Percentiles rank a stretch among this genome's conserved stretches.
These are phyloP conservation scores for Tinospora cordifolia DNA, from an alignment of 164 flowering plant genomes.

Conservation along the genomic window DNA sequence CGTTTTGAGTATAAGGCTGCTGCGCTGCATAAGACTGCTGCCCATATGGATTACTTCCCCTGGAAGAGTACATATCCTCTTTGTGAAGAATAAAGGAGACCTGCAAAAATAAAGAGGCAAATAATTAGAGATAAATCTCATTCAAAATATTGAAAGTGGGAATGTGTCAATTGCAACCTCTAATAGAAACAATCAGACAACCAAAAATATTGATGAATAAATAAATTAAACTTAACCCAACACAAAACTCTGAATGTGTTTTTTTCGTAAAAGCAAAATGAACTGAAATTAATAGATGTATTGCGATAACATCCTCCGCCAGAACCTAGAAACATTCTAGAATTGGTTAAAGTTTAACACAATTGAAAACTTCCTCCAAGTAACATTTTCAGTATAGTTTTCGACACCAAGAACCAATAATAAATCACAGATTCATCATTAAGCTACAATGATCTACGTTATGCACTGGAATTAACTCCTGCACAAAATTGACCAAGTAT, in stretches of 20 bases:
- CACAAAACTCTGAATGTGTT: too few relatives aligned
- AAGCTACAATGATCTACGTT: background rate
- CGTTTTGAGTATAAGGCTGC: conserved; percentile 63
- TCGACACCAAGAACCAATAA: background rate
- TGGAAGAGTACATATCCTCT: conserved; percentile 34
- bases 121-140: background rate
- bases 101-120: conserved; percentile 8
- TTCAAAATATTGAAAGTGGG: background rate
- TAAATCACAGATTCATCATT: background rate
- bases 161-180: background rate
- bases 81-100: conserved; percentile 1
- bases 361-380: background rate
- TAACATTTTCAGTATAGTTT: background rate
- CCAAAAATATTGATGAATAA: too few relatives aligned
- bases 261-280: too few relatives aligned
- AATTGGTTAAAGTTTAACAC: too few relatives aligned
- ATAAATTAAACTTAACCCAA: too few relatives aligned
- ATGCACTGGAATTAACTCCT: too few relatives aligned
- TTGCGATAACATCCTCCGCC: too few relatives aligned
- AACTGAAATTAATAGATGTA: too few relatives aligned
- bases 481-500: background rate
- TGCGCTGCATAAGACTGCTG: conserved; percentile 64
- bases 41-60: conserved; percentile 60
- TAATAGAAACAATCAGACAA: background rate
- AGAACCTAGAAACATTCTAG: too few relatives aligned